phyloP scores from a whole-genome alignment of 345 rosid genomes.

The Ceriops zippeliana region DNA sequence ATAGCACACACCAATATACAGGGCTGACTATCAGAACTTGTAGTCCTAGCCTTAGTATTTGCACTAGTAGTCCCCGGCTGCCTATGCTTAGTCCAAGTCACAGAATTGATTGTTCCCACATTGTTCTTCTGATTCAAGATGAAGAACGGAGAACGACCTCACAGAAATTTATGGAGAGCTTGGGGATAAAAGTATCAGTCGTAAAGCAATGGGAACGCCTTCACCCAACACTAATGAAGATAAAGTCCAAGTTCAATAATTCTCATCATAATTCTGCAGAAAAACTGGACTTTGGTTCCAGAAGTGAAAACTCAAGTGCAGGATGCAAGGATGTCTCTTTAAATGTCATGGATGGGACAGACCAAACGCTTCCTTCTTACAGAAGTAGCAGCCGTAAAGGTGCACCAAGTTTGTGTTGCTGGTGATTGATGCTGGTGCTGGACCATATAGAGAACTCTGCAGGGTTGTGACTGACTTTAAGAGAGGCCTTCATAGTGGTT shows the following conservation, averaged over 20 bases:
- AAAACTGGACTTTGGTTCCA: slow-evolving; percentile 38
- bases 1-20: slow-evolving; percentile 13
- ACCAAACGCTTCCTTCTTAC: slow-evolving; percentile 26
- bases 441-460: slow-evolving; percentile 36
- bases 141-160: slow-evolving; percentile 48
- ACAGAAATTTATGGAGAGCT: slow-evolving; percentile 45
- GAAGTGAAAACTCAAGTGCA: slow-evolving; percentile 30
- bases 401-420: slow-evolving; percentile 35
- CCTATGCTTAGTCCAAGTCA: slow-evolving; percentile 37
- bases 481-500: slow-evolving; percentile 26
- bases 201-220: slow-evolving; percentile 45
- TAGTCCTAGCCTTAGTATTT: slow-evolving; percentile 25
- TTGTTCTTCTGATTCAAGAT: slow-evolving; percentile 52
- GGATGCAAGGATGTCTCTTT: slow-evolving; percentile 50
- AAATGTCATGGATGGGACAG: slow-evolving; percentile 46
- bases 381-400: slow-evolving; percentile 18
- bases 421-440: slow-evolving; percentile 55
- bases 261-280: slow-evolving; percentile 45
- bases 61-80: slow-evolving; percentile 40
- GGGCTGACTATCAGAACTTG: slow-evolving; percentile 32
- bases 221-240: slow-evolving; percentile 27
- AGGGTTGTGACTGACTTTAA: slow-evolving; percentile 43
- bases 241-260: slow-evolving; percentile 29
- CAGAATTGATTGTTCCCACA: slow-evolving; percentile 55
- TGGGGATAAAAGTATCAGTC: slow-evolving; percentile 48